Base-by-base conservation (phyloP, 176 grass and related monocot genomes). In the Aechmea fasciata region DNA sequence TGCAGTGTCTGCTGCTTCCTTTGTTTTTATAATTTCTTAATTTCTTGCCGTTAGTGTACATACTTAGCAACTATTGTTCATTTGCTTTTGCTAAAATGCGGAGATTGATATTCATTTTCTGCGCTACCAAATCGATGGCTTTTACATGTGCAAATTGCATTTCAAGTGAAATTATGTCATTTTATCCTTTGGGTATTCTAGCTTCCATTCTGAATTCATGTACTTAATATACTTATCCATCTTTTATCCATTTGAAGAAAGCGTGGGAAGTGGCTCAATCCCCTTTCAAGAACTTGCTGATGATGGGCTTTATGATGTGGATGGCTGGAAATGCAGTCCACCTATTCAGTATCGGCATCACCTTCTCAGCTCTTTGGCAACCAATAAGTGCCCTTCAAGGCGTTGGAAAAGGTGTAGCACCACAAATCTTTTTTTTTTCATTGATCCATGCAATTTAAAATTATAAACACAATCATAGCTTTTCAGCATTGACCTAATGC, bases 251-350 rank as follows among this genome's bases (percentile, higher is more conserved):
- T 29, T 71, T 74, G 63, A 77, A 99, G 94, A 99, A 99, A 90
- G 94, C 94, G 50, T 93, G 89, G 94, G 94, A 99, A 74, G 84
- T 99, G 57, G 90, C 94, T 50, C 94, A 99, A 86, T 23, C 90
- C 14, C 89, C 94, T 3, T 93, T 99, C 64, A 99, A 99, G 72
- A 99, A 93, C 89, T 81, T 93, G 8, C 74, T 99, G 78, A 99
- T 99, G 94, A 99, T 93, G 94, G 94, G 94, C 1, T 99, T 99
- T 50, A 99, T 99, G 94, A 99, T 99, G 94, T 99, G 94, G 94
- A 99, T 99, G 94, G 84, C 94, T 13, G 94, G 94, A 81, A 93
- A 66, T 73, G 93, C 94, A 15, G 87, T 99, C 50, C 94, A 99
- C 68, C 74, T 99, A 25, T 99, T 99, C 80, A 99, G 94, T 71